Evolutionary conservation across 371 early-diverging fungal genomes (phyloP), one percentile per base, ranked within the genome.

Genomic region (Lichtheimia corymbifera): DNA sequence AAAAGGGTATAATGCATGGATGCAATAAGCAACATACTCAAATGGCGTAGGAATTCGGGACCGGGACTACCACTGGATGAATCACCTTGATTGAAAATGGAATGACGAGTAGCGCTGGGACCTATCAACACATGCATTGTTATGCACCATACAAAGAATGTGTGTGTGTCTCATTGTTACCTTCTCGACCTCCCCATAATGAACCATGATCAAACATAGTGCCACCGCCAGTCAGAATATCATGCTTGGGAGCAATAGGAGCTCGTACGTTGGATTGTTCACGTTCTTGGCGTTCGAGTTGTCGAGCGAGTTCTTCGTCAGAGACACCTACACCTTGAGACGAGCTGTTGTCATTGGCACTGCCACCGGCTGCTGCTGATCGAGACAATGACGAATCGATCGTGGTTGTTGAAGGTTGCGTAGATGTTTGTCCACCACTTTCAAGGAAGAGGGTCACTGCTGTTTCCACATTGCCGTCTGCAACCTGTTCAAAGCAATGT

Each of bases 231-330:
- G 89, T 73, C n/a, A 94, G 72, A 53, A 90, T 88, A 53, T 90
- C 91, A 22, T 82, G 81, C 41, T 82, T 83, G 1, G 93, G 83
- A 0, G 91, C 92, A 54, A 93, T 91, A 0, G 93, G 93, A 14
- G 92, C 91, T 50, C 92, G 80, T 9, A 91, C 86, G 54, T 72
- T 74, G 0, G 67, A 44, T 20, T 58, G 59, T 49, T 55, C 50
- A 18, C 67, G 56, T 55, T 82, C 78, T 45, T 75, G 71, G 17
- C 75, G 79, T 41, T 81, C 76, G n/a, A 83, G 63, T 45, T 74
- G 80, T 51, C 83, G 77, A 6, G 87, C 83, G 18, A 84, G 62
- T 30, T 72, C 83, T 60, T 75, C 82, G 55, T 83, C 86, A 24
- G 77, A 66, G 64, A 79, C 68, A 17, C n/a, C 18, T 7, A 15